Percentiles rank a stretch among this genome's conserved stretches.
These are phyloP conservation scores for Pseudogymnoascus sp. DNA, from an alignment of 2,329 filamentous ascomycete genomes.

Conservation along the genomic window DNA sequence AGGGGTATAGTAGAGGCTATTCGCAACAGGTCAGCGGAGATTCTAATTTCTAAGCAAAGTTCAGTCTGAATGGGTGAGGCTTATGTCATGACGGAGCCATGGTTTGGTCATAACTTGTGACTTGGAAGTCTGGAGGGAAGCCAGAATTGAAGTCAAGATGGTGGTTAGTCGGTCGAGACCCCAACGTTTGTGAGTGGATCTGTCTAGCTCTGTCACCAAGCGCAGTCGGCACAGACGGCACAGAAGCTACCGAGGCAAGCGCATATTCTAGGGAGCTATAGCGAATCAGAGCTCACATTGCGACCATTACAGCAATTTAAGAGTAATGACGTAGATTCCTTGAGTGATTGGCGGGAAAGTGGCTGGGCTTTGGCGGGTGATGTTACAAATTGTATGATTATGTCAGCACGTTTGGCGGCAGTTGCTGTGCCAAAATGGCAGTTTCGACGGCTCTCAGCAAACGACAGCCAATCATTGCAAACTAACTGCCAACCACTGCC, in stretches of 20 bases:
- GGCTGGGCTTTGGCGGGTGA: not conserved
- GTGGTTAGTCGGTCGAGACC: not conserved
- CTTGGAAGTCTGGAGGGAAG: not conserved
- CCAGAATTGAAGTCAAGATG: not conserved
- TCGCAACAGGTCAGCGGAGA: not conserved
- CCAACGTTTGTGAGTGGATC: not conserved
- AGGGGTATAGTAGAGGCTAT: not conserved
- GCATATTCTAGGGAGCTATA: not conserved
- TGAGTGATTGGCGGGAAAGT: not conserved
- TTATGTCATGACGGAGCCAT: not conserved
- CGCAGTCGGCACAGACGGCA: not conserved
- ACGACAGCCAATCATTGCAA: not conserved
- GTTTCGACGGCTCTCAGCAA: not conserved
- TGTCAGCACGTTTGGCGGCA: constrained; percentile 2
- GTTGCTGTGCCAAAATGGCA: constrained; percentile 5
- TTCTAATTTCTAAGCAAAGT: not conserved
- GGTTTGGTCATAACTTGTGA: not conserved
- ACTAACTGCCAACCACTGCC: not conserved
- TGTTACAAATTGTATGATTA: not conserved
- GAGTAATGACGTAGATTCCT: not conserved
- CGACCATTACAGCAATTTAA: not conserved
- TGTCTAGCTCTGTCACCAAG: not conserved
- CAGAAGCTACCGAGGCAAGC: not conserved
- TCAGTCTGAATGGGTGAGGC: not conserved
- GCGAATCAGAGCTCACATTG: not conserved